phyloP scores from a whole-genome alignment of 805 yeast genomes.

The Ogataea pignaliae region DNA sequence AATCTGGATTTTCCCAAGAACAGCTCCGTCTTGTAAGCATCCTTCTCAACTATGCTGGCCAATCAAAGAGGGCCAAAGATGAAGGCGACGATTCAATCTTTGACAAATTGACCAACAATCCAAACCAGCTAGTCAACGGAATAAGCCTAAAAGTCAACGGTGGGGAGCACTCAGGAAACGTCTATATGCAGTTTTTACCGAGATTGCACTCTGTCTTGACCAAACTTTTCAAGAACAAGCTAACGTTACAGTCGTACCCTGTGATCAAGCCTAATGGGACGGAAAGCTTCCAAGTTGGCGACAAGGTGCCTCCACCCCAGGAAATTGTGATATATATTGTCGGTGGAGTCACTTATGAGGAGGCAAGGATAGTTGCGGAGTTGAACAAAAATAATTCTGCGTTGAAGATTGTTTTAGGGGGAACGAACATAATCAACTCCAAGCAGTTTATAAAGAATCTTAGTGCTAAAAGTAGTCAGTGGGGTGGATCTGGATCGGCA shows the following conservation, averaged over 20 bases:
- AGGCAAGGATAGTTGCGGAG: slow-evolving; percentile 76
- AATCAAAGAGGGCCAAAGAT: slow-evolving; percentile 36
- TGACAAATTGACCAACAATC: slow-evolving; percentile 19
- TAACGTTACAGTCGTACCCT: slow-evolving; percentile 25
- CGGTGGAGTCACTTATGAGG: slow-evolving; percentile 93
- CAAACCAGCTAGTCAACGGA: slow-evolving; percentile 30
- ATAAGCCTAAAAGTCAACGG: slow-evolving; percentile 30
- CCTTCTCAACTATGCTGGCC: slow-evolving; percentile 43
- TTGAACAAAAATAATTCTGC: slow-evolving; percentile 53
- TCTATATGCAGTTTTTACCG: slow-evolving; percentile 91
- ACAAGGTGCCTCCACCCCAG: slow-evolving; percentile 39
- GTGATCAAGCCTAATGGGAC: slow-evolving; percentile 15
- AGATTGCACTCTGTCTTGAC: slow-evolving; percentile 49
- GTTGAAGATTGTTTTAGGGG: slow-evolving; percentile 75
- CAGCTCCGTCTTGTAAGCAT: slow-evolving; percentile 41
- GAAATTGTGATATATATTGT: slow-evolving; percentile 69
- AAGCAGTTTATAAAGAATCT: slow-evolving; percentile 31
- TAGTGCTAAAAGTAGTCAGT: slow-evolving; percentile 15
- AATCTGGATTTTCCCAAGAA: slow-evolving; percentile 31
- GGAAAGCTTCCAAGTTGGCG: slow-evolving; percentile 10
- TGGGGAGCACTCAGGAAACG: slow-evolving; percentile 46
- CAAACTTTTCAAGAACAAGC: slow-evolving; percentile 36
- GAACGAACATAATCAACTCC: slow-evolving; percentile 57
- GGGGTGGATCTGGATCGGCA: slow-evolving; percentile 10
- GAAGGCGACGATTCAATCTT: slow-evolving; percentile 28